Conservation (phyloP, 495 filamentous ascomycete genomes). For the Trichoderma reesei region DNA sequence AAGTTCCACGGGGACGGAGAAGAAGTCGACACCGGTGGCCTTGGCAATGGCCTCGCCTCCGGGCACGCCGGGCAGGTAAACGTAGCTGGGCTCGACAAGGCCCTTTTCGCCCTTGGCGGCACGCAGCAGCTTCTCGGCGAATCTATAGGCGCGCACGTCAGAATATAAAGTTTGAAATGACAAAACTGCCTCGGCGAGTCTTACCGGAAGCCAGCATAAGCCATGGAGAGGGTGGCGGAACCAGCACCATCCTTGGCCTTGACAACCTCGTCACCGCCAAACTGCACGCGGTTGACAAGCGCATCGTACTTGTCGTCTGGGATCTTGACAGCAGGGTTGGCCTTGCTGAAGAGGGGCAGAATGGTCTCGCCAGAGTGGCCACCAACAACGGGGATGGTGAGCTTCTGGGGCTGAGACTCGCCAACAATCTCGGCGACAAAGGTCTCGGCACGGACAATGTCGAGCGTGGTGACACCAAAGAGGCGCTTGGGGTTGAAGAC, state of each 20-base stretch:
- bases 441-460: conserved; percentile 95
- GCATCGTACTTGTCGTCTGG: conserved; percentile 78
- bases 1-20: conserved; percentile 90
- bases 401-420: conserved; percentile 68
- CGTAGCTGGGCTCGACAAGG: conserved; percentile 85
- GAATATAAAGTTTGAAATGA: neutral
- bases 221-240: conserved; percentile 95
- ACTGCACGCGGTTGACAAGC: conserved; percentile 89
- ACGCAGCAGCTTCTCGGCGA: conserved; percentile 87
- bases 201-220: conserved; percentile 88
- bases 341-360: conserved; percentile 91
- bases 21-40: conserved; percentile 80
- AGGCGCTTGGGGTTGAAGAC: conserved; percentile 90
- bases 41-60: conserved; percentile 79
- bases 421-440: conserved; percentile 83
- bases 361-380: conserved; percentile 98
- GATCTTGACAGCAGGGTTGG: conserved; percentile 67
- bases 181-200: conserved; percentile 1
- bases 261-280: conserved; percentile 97
- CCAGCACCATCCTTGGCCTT: conserved; percentile 94
- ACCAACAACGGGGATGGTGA: conserved; percentile 83
- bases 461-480: conserved; percentile 95
- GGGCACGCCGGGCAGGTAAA: conserved; percentile 83
- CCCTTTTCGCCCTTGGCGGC: conserved; percentile 79
- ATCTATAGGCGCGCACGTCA: conserved; percentile 43